phyloP scores from a whole-genome alignment of 257 asterid genomes.

The Solanum pennellii region DNA sequence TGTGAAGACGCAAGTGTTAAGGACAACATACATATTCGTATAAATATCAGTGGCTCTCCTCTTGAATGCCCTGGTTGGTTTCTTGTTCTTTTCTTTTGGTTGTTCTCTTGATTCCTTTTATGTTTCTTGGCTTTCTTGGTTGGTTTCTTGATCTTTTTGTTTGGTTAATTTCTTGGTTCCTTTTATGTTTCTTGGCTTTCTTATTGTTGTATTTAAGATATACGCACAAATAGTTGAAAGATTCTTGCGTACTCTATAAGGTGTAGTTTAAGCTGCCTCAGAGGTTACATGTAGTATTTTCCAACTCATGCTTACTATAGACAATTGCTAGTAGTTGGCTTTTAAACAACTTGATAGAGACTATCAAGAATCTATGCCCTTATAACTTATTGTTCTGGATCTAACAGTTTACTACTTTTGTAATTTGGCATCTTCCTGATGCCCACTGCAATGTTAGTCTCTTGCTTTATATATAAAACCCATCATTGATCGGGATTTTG shows the following conservation, averaged over 20 bases:
- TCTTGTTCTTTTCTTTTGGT: neutral
- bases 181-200: neutral
- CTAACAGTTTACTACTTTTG: neutral
- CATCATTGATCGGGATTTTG: neutral
- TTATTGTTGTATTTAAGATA: neutral
- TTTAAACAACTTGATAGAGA: neutral
- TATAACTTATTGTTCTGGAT: neutral
- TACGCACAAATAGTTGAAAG: neutral
- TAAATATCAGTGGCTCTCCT: slow-evolving; percentile 82
- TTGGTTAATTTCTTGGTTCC: neutral
- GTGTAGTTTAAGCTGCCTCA: neutral
- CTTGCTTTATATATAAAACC: neutral
- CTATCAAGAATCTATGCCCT: neutral
- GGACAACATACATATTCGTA: slow-evolving; percentile 61
- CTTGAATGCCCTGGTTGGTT: slow-evolving; percentile 83
- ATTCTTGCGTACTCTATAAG: neutral
- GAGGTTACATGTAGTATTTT: neutral
- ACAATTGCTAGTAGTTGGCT: neutral
- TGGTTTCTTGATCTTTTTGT: neutral
- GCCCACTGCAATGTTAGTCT: neutral
- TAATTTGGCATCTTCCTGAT: neutral
- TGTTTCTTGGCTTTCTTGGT: neutral
- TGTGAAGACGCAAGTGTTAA: slow-evolving; percentile 60
- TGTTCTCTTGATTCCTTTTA: neutral
- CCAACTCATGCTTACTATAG: neutral